phyloP scores from a whole-genome alignment of 495 filamentous ascomycete genomes.

The Trichoderma virens region DNA sequence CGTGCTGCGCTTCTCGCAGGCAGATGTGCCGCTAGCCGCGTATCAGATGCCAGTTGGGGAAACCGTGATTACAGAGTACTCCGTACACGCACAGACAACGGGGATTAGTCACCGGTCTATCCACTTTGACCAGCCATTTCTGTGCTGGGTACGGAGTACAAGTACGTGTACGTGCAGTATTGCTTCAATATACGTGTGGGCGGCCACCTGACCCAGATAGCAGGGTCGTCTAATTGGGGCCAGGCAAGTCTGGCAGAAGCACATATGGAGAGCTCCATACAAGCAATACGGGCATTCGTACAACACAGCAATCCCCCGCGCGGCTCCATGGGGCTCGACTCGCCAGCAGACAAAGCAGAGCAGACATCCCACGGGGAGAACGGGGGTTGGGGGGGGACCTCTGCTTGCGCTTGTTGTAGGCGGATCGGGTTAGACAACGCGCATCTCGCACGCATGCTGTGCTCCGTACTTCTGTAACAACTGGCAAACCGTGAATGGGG shows the following conservation, averaged over 20 bases:
- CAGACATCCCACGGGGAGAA: no score
- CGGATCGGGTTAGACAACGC: background rate
- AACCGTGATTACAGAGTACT: background rate
- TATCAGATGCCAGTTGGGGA: background rate
- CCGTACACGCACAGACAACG: no score
- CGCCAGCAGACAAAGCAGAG: no score
- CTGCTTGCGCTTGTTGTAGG: no score
- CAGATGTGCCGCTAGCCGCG: background rate
- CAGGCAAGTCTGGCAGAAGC: background rate
- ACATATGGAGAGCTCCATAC: background rate
- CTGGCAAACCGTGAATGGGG: no score
- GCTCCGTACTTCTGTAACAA: no score
- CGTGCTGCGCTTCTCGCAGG: slow-evolving; percentile 1
- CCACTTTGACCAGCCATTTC: background rate
- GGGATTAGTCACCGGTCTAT: background rate
- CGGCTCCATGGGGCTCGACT: no score
- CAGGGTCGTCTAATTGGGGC: background rate
- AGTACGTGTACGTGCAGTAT: background rate
- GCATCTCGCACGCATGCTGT: background rate
- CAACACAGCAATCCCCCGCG: background rate
- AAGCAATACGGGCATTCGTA: background rate
- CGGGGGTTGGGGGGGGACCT: no score
- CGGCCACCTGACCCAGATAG: background rate
- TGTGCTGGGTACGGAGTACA: background rate
- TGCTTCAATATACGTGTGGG: no score